phyloP scores from a whole-genome alignment of 108 stramenopile species.

The Pseudonitzschia multiseries region DNA sequence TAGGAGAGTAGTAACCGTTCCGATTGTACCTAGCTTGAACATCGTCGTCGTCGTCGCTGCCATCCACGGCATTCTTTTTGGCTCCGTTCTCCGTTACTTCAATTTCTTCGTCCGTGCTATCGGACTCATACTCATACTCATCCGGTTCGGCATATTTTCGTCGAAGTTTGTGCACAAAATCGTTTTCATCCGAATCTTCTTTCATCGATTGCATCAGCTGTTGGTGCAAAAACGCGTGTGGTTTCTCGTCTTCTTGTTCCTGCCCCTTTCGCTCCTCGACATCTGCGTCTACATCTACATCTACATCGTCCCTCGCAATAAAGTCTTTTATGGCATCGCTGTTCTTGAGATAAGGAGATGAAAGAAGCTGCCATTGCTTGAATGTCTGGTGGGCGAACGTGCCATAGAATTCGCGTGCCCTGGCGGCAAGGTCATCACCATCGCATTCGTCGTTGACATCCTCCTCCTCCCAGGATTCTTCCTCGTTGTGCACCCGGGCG shows the following conservation, averaged over 20 bases:
- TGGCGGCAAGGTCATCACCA: slow-evolving; percentile 16
- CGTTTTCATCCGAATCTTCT: slow-evolving; percentile 34
- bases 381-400: slow-evolving; percentile 49
- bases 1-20: slow-evolving; percentile 31
- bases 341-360: slow-evolving; percentile 51
- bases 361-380: slow-evolving; percentile 49
- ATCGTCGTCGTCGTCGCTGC: background rate
- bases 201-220: background rate
- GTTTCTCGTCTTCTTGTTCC: slow-evolving; percentile 20
- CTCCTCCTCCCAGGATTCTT: background rate
- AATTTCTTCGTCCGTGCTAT: slow-evolving; percentile 16
- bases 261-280: slow-evolving; percentile 23
- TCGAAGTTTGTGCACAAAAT: slow-evolving; percentile 28
- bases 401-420: slow-evolving; percentile 43
- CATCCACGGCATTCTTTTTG: background rate
- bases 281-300: slow-evolving; percentile 19
- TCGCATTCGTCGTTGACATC: slow-evolving; percentile 23
- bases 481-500: slow-evolving; percentile 16
- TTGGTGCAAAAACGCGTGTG: slow-evolving; percentile 23
- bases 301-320: slow-evolving; percentile 44
- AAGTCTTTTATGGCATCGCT: slow-evolving; percentile 60
- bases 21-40: slow-evolving; percentile 2
- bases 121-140: slow-evolving; percentile 8
- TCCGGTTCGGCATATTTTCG: slow-evolving; percentile 26
- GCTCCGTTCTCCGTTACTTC: slow-evolving; percentile 12